These are phyloP conservation scores for Stephanodiscus minutulus DNA, from an alignment of 108 stramenopile genomes.

Conservation along the genomic window DNA sequence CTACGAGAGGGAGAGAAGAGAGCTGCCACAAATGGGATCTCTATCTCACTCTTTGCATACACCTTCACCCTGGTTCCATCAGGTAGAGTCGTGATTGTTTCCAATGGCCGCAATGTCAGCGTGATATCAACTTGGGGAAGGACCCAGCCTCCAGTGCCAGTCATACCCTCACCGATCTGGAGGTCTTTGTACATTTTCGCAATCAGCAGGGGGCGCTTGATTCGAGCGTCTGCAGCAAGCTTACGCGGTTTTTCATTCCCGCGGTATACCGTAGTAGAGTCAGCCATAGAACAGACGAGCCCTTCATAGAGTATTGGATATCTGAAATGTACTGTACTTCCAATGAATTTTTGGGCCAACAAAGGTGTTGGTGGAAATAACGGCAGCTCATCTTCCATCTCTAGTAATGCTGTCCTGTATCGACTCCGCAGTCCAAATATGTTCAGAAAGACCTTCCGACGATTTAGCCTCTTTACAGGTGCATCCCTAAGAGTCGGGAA, in stretches of 20 bases:
- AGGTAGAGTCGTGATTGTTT: conserved; percentile 64
- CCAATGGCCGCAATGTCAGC: conserved; percentile 83
- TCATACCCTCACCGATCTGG: conserved; percentile 63
- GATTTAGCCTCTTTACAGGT: conserved; percentile 57
- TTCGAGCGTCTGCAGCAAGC: conserved; percentile 33
- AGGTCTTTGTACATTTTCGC: conserved; percentile 50
- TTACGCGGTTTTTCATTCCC: conserved; percentile 47
- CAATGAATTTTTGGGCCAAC: conserved; percentile 76
- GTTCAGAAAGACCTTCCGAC: conserved; percentile 66
- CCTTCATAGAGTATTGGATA: conserved; percentile 84
- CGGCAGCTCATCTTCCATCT: conserved; percentile 64
- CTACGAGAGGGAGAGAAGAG: conserved; percentile 61
- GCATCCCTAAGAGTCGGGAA: conserved; percentile 82
- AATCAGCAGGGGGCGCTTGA: conserved; percentile 37
- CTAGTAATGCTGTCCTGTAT: conserved; percentile 78
- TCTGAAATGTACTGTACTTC: conserved; percentile 75
- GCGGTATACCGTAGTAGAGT: conserved; percentile 55
- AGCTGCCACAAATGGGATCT: conserved; percentile 64
- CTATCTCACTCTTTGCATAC: conserved; percentile 87
- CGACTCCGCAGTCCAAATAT: conserved; percentile 76
- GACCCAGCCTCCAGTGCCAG: conserved; percentile 79
- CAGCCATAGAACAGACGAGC: conserved; percentile 79
- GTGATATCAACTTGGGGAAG: conserved; percentile 67
- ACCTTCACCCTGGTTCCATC: conserved; percentile 77
- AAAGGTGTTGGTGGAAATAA: conserved; percentile 56